Percentiles rank a stretch among this genome's conserved stretches.
Conservation (phyloP, 106 monocot genomes). For the Phalaenopsis aphrodite region DNA sequence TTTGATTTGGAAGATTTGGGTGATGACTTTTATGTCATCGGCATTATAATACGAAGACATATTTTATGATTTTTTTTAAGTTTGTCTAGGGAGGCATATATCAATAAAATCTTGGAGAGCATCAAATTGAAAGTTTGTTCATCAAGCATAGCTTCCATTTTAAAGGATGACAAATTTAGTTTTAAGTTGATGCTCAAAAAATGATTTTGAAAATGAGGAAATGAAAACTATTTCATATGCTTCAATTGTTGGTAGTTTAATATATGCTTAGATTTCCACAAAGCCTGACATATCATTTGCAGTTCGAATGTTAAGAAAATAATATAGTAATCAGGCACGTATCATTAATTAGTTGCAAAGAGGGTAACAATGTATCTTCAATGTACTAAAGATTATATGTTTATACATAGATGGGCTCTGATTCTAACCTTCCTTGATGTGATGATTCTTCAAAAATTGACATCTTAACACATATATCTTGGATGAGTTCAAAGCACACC, state of each 20-base stretch:
- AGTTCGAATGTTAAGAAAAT: neutral
- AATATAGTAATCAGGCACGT: neutral
- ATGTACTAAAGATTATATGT: neutral
- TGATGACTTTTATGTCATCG: neutral
- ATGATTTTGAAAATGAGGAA: neutral
- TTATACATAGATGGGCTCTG: neutral
- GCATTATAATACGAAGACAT: neutral
- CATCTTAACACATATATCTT: neutral
- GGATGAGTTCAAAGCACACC: neutral
- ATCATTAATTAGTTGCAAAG: neutral
- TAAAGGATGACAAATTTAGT: neutral
- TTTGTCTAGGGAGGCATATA: neutral
- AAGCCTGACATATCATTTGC: neutral
- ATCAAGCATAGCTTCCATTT: neutral
- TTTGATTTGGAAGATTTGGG: slow-evolving; percentile 6
- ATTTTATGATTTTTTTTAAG: neutral
- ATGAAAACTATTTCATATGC: neutral
- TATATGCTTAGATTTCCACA: neutral
- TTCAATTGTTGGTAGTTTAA: neutral
- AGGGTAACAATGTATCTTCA: neutral
- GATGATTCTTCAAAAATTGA: neutral
- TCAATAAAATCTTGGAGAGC: neutral
- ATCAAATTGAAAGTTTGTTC: neutral
- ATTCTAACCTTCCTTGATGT: slow-evolving; percentile 1
- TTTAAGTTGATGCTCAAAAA: neutral